Percentiles rank a stretch among this genome's conserved stretches.
phyloP scores from a whole-genome alignment of 2,329 filamentous ascomycete species.

The Clonostachys rhizophaga region DNA sequence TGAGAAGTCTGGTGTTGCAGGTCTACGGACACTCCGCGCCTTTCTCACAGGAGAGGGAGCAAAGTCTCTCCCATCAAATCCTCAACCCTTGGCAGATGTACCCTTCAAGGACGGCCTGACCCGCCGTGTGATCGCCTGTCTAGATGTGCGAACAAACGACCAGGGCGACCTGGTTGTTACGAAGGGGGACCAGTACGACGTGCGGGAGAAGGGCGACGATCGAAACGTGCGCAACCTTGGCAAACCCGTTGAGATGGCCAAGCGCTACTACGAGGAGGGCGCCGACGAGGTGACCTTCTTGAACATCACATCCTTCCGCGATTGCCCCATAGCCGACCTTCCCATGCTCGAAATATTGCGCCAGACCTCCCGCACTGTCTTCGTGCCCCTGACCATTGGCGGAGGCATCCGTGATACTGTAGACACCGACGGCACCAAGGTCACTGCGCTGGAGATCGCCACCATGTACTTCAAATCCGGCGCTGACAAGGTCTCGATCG shows the following conservation, averaged over 20 bases:
- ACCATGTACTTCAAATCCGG: slow-evolving; percentile 97
- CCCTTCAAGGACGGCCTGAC: slow-evolving; percentile 66
- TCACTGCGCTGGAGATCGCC: slow-evolving; percentile 89
- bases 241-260: slow-evolving; percentile 93
- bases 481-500: slow-evolving; percentile 96
- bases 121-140: slow-evolving; percentile 88
- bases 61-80: slow-evolving; percentile 33
- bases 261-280: slow-evolving; percentile 91
- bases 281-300: slow-evolving; percentile 96
- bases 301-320: slow-evolving; percentile 97
- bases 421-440: slow-evolving; percentile 79
- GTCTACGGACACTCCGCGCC: slow-evolving; percentile 75
- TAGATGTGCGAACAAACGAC: slow-evolving; percentile 94
- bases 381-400: slow-evolving; percentile 92
- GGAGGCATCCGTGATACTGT: slow-evolving; percentile 92
- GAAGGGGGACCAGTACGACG: slow-evolving; percentile 98
- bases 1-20: slow-evolving; percentile 91
- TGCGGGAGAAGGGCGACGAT: slow-evolving; percentile 74
- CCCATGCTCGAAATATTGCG: slow-evolving; percentile 95
- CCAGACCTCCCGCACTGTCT: slow-evolving; percentile 82
- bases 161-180: slow-evolving; percentile 93
- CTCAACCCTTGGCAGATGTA: slow-evolving; percentile 7
- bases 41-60: slow-evolving; percentile 73
- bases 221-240: slow-evolving; percentile 81
- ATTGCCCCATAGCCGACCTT: slow-evolving; percentile 85